phyloP scores from a whole-genome alignment of 352 stramenopile species.

The Phytopythium ostracodes region DNA sequence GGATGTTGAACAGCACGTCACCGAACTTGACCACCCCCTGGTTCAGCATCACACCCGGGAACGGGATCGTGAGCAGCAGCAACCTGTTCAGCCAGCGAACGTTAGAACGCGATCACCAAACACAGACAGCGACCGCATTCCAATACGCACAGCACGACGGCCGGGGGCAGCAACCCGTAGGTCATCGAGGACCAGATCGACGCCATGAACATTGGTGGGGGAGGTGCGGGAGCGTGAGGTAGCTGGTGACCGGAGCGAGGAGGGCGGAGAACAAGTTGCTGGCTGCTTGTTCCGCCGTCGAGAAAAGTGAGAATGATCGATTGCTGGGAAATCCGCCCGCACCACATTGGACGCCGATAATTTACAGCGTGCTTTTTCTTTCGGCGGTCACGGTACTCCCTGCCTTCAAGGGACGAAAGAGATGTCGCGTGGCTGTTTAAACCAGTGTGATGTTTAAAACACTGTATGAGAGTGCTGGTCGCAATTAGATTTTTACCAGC shows the following conservation, averaged over 20 bases:
- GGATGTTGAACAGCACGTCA: constrained; percentile 71
- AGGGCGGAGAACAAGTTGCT: background rate
- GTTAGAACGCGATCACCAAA: background rate
- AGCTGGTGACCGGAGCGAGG: background rate
- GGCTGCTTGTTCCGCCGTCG: background rate
- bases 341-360: too few species aligned
- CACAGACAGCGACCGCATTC: background rate
- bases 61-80: constrained; percentile 75
- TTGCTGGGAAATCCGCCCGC: too few species aligned
- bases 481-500: background rate
- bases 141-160: constrained; percentile 65
- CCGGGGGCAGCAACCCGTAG: constrained; percentile 70
- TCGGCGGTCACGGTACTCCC: too few species aligned
- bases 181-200: constrained; percentile 78
- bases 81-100: constrained; percentile 26
- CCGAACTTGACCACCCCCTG: constrained; percentile 68
- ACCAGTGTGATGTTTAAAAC: background rate
- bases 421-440: background rate
- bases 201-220: constrained; percentile 25
- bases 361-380: too few species aligned
- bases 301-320: background rate
- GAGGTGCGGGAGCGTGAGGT: too few species aligned
- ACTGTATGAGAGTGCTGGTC: too few species aligned
- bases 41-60: constrained; percentile 54
- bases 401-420: too few species aligned